These are phyloP conservation scores for Leishmania lainsoni DNA, from an alignment of 208 protist genomes.

Conservation along the genomic window DNA sequence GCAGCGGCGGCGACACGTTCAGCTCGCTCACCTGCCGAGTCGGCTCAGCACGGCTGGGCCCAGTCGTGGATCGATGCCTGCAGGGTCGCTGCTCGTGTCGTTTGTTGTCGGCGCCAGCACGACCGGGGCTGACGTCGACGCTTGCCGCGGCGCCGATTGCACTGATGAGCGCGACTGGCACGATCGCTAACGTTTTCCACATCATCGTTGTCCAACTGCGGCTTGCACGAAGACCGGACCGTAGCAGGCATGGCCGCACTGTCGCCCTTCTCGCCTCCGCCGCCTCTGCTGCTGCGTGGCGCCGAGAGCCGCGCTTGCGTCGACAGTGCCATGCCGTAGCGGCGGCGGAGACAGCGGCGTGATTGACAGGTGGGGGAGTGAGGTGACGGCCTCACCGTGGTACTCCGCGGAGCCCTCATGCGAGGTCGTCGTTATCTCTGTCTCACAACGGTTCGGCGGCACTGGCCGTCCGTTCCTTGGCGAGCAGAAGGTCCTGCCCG, in stretches of 20 bases:
- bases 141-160: background rate
- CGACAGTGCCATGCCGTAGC: conserved; percentile 15
- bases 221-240: background rate
- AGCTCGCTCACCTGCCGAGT: conserved; percentile 40
- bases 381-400: too few species aligned
- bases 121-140: background rate
- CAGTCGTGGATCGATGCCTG: conserved; percentile 25
- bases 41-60: conserved; percentile 37
- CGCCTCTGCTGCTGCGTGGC: background rate
- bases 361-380: too few species aligned
- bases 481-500: too few species aligned
- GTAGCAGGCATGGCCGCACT: background rate
- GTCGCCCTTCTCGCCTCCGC: background rate
- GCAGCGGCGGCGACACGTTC: conserved; percentile 60
- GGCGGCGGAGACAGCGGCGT: conserved; percentile 15
- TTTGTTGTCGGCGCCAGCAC: background rate
- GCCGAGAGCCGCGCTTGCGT: conserved; percentile 1
- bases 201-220: background rate
- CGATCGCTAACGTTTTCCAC: background rate
- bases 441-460: too few species aligned
- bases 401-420: too few species aligned
- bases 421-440: too few species aligned
- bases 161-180: background rate
- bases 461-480: too few species aligned
- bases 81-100: background rate